Percentiles rank a stretch among this genome's conserved stretches.
Evolutionary conservation across 2,329 filamentous ascomycete genomes (phyloP).

Genomic region (Fonsecaea pugnacius): DNA sequence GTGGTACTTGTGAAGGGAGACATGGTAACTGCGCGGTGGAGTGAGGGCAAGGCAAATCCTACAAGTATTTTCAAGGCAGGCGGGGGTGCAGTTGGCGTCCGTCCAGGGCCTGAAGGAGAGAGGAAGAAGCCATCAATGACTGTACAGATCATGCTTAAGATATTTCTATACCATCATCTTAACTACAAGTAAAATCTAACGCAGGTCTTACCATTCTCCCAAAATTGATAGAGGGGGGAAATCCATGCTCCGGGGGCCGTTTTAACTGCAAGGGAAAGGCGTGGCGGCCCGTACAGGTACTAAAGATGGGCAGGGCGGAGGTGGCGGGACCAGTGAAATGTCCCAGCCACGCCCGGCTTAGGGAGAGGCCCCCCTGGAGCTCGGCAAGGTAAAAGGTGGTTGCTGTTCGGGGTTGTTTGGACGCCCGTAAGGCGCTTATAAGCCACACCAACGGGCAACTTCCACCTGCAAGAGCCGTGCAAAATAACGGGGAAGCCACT

Average conservation of each 20-base stretch:
- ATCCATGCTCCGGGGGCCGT: background rate
- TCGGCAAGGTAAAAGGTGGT: background rate
- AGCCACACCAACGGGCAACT: conserved; percentile 11
- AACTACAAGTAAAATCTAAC: background rate
- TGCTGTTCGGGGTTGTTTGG: background rate
- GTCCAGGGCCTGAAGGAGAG: background rate
- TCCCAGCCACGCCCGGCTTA: background rate
- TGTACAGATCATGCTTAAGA: background rate
- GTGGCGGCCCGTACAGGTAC: background rate
- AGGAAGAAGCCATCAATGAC: background rate
- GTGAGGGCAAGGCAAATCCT: too few species aligned
- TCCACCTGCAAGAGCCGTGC: conserved; percentile 10
- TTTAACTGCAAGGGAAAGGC: conserved; percentile 5
- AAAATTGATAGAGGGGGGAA: background rate
- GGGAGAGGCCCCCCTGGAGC: background rate
- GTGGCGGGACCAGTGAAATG: conserved; percentile 7
- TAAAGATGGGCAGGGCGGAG: conserved; percentile 7
- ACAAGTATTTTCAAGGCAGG: background rate
- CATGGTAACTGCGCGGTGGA: background rate
- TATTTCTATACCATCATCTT: background rate
- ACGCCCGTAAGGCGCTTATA: conserved; percentile 12
- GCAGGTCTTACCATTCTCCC: background rate
- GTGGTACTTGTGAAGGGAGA: background rate
- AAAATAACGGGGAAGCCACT: background rate
- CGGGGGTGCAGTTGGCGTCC: background rate